Conservation (phyloP, 2,329 filamentous ascomycete genomes). For the Penicillium hesseltinei region DNA sequence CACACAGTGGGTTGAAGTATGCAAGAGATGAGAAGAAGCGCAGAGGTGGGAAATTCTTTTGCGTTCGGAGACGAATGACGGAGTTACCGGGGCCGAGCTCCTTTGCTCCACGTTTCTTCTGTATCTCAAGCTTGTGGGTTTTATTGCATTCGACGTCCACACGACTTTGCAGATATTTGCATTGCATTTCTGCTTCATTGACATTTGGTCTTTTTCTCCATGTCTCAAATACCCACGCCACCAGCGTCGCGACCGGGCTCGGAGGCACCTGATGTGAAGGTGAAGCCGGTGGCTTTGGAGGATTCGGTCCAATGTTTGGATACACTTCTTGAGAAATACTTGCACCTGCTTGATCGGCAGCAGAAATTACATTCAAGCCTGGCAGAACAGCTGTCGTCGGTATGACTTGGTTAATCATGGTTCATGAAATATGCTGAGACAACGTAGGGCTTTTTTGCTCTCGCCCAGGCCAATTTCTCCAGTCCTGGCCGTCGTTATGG, state of each 20-base stretch:
- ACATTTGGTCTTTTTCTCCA: slow-evolving; percentile 5
- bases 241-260: slow-evolving; percentile 35
- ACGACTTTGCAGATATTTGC: neutral
- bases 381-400: slow-evolving; percentile 40
- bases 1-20: neutral
- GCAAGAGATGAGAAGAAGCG: slow-evolving; percentile 12
- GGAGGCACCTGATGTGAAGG: slow-evolving; percentile 22
- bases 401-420: slow-evolving; percentile 23
- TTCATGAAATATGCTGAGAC: slow-evolving; percentile 20
- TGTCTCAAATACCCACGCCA: slow-evolving; percentile 37
- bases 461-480: slow-evolving; percentile 50
- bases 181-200: neutral
- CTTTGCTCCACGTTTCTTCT: slow-evolving; percentile 14
- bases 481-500: slow-evolving; percentile 48
- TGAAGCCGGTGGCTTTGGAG: slow-evolving; percentile 21
- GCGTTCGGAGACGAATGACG: slow-evolving; percentile 36
- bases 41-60: slow-evolving; percentile 38
- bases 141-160: neutral
- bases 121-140: slow-evolving; percentile 1
- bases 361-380: slow-evolving; percentile 42
- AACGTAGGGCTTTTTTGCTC: slow-evolving; percentile 47
- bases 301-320: slow-evolving; percentile 40
- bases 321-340: slow-evolving; percentile 43
- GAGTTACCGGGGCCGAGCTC: slow-evolving; percentile 39
- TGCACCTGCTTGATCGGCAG: slow-evolving; percentile 44